These are phyloP conservation scores for Myrica gale DNA, from an alignment of 306 rosid species.

Conservation along the genomic window DNA sequence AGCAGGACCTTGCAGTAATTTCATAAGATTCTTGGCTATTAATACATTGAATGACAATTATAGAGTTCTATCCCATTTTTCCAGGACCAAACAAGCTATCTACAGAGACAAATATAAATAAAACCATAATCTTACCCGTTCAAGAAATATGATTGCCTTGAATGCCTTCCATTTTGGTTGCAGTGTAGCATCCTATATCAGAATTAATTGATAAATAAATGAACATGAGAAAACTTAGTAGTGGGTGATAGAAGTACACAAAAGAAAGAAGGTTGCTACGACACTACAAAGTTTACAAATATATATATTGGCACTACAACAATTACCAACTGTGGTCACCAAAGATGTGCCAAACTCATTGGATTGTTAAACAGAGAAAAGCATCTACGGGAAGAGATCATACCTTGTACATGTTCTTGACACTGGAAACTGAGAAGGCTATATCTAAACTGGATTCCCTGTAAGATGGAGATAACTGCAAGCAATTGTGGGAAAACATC, in stretches of 20 bases:
- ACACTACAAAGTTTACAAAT: neutral
- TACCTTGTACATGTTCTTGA: conserved; percentile 65
- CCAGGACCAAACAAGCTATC: conserved; percentile 24
- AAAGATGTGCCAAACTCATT: conserved; percentile 18
- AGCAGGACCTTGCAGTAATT: neutral
- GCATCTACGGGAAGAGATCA: conserved; percentile 11
- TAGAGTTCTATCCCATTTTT: neutral
- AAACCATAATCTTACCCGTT: conserved; percentile 56
- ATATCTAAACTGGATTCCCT: conserved; percentile 32
- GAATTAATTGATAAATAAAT: conserved; percentile 14
- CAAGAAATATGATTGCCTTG: conserved; percentile 76
- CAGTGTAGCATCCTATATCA: conserved; percentile 74
- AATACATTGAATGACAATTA: neutral
- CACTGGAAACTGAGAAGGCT: conserved; percentile 49
- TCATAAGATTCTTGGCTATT: neutral
- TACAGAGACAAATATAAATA: neutral
- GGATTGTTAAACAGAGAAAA: conserved; percentile 5
- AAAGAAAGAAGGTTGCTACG: conserved; percentile 7
- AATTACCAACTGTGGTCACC: neutral
- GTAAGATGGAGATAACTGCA: conserved; percentile 40
- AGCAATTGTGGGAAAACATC: conserved; percentile 22
- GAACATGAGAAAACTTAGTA: conserved; percentile 8
- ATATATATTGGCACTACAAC: neutral
- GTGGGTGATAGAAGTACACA: neutral
- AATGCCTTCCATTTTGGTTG: conserved; percentile 88